Conservation (phyloP, 768 basidiomycete genomes). For the Daedaleopsis sinensis region DNA sequence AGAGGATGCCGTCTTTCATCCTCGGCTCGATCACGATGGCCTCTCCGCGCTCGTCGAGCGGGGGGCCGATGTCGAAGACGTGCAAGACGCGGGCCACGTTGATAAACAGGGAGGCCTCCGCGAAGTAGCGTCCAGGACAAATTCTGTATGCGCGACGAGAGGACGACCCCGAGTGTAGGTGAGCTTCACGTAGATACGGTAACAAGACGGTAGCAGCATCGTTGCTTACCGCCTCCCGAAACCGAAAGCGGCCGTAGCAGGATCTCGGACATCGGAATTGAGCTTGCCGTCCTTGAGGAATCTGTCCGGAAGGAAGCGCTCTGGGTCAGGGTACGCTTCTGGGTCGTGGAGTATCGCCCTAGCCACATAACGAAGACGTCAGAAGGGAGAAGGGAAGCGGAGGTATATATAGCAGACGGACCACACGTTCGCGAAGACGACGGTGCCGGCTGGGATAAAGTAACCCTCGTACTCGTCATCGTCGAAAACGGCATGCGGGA, state of each 20-base stretch:
- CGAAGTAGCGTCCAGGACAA: constrained; percentile 23
- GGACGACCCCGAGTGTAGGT: not conserved
- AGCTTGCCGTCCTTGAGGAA: constrained; percentile 23
- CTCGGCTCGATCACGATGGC: constrained; percentile 19
- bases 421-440: constrained; percentile 20
- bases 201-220: not conserved
- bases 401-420: not conserved
- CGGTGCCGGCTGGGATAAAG: constrained; percentile 21
- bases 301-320: constrained; percentile 28
- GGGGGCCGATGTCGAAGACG: constrained; percentile 19
- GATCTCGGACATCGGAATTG: constrained; percentile 20
- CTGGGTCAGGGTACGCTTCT: constrained; percentile 29
- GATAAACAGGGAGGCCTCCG: constrained; percentile 17
- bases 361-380: not conserved
- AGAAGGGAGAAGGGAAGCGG: not conserved
- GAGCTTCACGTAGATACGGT: not conserved
- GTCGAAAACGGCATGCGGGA: constrained; percentile 10
- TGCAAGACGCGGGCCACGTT: constrained; percentile 21
- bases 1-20: constrained; percentile 16
- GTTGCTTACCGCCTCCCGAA: constrained; percentile 27
- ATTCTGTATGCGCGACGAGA: constrained; percentile 1
- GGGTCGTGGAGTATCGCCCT: constrained; percentile 32
- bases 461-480: constrained; percentile 24
- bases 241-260: constrained; percentile 24
- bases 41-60: constrained; percentile 3